Base-by-base conservation (phyloP, 2,329 filamentous ascomycete species). In the Colletotrichum cereale region DNA sequence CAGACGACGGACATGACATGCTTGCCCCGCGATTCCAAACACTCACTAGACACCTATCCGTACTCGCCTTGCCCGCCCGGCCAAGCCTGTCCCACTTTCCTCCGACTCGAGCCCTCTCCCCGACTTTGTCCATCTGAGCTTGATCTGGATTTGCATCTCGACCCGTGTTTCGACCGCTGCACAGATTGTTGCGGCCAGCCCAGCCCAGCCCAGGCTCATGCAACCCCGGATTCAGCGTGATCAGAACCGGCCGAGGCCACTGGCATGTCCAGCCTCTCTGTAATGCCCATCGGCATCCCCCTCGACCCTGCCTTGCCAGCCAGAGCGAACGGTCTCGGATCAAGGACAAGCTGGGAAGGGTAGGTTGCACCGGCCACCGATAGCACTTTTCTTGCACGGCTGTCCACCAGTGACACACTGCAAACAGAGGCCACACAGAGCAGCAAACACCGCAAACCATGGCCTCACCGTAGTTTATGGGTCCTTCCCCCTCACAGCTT, bases 61-160 rank as follows among this genome's bases (percentile, higher is more conserved):
- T 26, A 14, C 16, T 31, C 36, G 50, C 56, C 52, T 58, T 58
- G 62, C 53, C 52, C 34, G 61, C 57, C 62, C 55, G 18, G 62
- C 42, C 40, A 53, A 42, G 38, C 29, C 42, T 60, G 52, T 58
- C 58, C 68, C 58, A 71, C 65, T 71, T 31, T 24, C 42, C 24
- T 62, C 65, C 52, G 64, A 67, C 50, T 50, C 67, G 57, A 58
- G 34, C 48, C 63, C 68, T 62, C 65, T 66, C 53, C 42, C 64
- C 68, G 58, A 63, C 53, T 21, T 60, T 68, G 58, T 53, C 65
- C 44, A 48, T 71, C 65, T 61, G 66, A 71, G 68, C 52, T 60
- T 66, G 60, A 68, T 63, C 68, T 71, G 58, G 38, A 63, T 36
- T 71, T 71, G 68, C 65, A 71, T 68, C 44, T 62, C 31, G 36